Base-by-base conservation (phyloP, 345 rosid species). In the Eucalyptus sp. region DNA sequence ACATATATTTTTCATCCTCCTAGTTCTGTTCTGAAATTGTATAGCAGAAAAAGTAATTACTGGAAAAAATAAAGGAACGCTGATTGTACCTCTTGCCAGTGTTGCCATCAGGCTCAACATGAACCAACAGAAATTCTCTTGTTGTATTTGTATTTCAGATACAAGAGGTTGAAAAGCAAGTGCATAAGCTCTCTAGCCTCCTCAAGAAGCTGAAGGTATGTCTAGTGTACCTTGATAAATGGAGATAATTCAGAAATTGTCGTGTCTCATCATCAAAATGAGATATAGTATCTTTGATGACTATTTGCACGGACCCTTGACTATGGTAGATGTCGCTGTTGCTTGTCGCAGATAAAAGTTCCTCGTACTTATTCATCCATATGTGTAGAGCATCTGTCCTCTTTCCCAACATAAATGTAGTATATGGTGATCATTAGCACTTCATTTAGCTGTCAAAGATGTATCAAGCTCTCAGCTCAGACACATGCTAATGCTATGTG, bases 161-260 rank as follows among this genome's bases (percentile, higher is more conserved):
- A 58, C 97, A 93, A 90, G 97, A 96, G 66, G 90, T 93, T 43
- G 96, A 95, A 93, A 95, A 92, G 49, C 95, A 92, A 88, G 91
- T 96, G 50, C 94, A 93, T 31, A 95, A 92, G 90, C 92, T 96
- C 48, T 88, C 95, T 49, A 90, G 31, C 60, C 92, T 96, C 43
- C 95, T 95, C 68, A 93, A 89, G 92, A 95, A 92, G 76, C 91
- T 96, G 84, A 96, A 95, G 97, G 96, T 95, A 92, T 68, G 92
- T 62, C 33, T 54, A 51, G 49, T 20, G 15, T 76, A 76, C 46
- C 48, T 76, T 41, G 48, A 76, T 20, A 20, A 5, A 33, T 41
- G 48, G 29, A 76, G 48, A 76, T 41, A 29, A 48, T 41, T 76
- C 48, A 20, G 84, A 20, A 3, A 76, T 76, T 76, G 7, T 41